Evolutionary conservation across 305 asterid genomes (phyloP), one percentile per base, ranked within the genome.

Genomic region (Caryopteris hybrid): DNA sequence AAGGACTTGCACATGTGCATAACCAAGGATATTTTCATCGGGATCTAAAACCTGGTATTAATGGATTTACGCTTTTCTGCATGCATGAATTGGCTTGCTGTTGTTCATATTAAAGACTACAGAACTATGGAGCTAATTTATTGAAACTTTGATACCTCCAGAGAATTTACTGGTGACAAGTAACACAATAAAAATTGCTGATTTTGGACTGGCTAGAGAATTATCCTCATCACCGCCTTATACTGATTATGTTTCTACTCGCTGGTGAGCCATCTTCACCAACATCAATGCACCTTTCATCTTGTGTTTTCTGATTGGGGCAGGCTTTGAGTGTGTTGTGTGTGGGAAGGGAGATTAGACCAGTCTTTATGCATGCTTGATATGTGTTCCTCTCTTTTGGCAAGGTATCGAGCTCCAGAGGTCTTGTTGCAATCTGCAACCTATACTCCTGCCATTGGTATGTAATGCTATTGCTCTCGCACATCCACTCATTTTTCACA

Each of bases 371-470:
- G 31, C 31, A 1, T 25, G 69, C 47, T 52, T 63, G 48, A 48
- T 62, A 17, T 46, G 14, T 74, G 8, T 14, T 34, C 29, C 72
- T 63, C 6, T 20, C 78, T 45, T 61, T 17, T 54, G 74, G 54
- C 52, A 33, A 93, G 99, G 99, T 93, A 93, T 74, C 99, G 99
- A 64, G 99, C 99, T 23, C 97, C 97, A 25, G 99, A 93, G 83
- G 96, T 93, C 61, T 79, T 93, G 82, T 68, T 93, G 88, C 95
- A 83, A 50, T 87, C 92, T 58, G 80, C 89, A 53, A 80, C 76
- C 61, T 93, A 93, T 66, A 84, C 96, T 66, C 91, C 99, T 82
- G 92, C 97, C 42, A 81, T 93, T 59, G 99, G 99, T 93, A 86
- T 74, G 88, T 52, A 59, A 71, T 21, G 33, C 70, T 74, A 5